phyloP scores from a whole-genome alignment of 1,284 basidiomycete species.

The Waitea zeae region DNA sequence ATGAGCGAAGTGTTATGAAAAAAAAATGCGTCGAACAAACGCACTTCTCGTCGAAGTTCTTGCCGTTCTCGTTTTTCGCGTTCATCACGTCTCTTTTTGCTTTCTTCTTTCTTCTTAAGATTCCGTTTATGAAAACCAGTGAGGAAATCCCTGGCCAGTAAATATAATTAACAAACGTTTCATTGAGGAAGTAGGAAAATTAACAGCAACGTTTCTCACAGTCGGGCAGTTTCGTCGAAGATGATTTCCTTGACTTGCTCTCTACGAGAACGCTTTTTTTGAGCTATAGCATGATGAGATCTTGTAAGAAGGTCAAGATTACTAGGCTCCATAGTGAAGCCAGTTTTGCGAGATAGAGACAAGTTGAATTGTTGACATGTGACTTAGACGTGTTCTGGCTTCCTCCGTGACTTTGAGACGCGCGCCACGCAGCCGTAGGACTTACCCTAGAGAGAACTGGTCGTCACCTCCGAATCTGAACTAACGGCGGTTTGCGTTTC shows the following conservation, averaged over 20 bases:
- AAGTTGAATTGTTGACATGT: too few relatives aligned
- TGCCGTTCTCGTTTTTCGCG: slow-evolving; percentile 50
- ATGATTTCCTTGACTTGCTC: slow-evolving; percentile 51
- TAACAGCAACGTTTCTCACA: slow-evolving; percentile 20
- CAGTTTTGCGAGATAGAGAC: too few relatives aligned
- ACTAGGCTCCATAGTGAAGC: too few relatives aligned
- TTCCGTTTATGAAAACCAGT: slow-evolving; percentile 84
- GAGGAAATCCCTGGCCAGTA: slow-evolving; percentile 47
- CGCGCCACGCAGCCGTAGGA: too few relatives aligned
- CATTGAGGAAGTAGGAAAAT: slow-evolving; percentile 2
- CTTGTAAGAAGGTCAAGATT: slow-evolving; percentile 41
- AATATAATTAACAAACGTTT: slow-evolving; percentile 6
- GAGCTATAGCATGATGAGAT: slow-evolving; percentile 38
- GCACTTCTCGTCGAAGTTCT: slow-evolving; percentile 53
- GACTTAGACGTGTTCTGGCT: too few relatives aligned
- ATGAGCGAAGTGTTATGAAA: slow-evolving; percentile 2
- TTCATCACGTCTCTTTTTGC: slow-evolving; percentile 47
- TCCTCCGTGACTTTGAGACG: too few relatives aligned
- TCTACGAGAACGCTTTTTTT: slow-evolving; percentile 38
- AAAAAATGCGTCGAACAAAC: slow-evolving; percentile 7
- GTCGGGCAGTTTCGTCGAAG: slow-evolving; percentile 63
- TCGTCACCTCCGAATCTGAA: too few relatives aligned
- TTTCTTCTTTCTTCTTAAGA: slow-evolving; percentile 52
- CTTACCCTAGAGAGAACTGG: too few relatives aligned
- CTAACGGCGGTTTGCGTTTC: too few relatives aligned